These are phyloP conservation scores for Deinandra increscens DNA, from an alignment of 129 eudicot species.

Conservation along the genomic window DNA sequence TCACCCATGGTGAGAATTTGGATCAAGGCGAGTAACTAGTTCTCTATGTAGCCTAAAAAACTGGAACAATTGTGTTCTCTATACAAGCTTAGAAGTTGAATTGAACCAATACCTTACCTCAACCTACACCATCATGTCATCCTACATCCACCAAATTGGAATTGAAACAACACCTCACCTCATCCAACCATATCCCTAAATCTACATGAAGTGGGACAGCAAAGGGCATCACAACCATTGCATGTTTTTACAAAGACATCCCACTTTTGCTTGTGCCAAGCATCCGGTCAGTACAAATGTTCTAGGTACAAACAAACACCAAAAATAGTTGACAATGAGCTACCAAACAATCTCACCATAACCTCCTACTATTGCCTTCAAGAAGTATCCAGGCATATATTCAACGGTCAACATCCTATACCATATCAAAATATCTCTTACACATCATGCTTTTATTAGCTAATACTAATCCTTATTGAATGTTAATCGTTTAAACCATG, in stretches of 20 bases:
- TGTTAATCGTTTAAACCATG: too few species aligned
- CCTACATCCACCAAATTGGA: neutral
- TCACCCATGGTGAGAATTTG: neutral
- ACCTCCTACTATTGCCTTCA: neutral
- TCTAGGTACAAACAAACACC: neutral
- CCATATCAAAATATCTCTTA: neutral
- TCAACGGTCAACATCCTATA: neutral
- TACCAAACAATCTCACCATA: neutral
- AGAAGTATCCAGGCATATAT: neutral
- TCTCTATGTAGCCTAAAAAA: neutral
- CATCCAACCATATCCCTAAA: neutral
- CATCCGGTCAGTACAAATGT: neutral
- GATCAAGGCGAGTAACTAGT: neutral
- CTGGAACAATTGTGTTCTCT: neutral
- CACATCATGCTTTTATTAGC: neutral
- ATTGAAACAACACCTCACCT: neutral
- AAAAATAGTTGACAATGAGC: neutral
- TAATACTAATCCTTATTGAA: neutral
- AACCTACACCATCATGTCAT: neutral
- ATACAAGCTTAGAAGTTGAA: neutral
- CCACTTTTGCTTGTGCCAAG: neutral
- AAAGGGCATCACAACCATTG: neutral
- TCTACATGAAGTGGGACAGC: neutral
- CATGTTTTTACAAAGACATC: neutral
- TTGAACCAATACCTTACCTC: neutral